Conservation (phyloP, 2,329 filamentous ascomycete genomes). For the Xenoacremonium recifei region DNA sequence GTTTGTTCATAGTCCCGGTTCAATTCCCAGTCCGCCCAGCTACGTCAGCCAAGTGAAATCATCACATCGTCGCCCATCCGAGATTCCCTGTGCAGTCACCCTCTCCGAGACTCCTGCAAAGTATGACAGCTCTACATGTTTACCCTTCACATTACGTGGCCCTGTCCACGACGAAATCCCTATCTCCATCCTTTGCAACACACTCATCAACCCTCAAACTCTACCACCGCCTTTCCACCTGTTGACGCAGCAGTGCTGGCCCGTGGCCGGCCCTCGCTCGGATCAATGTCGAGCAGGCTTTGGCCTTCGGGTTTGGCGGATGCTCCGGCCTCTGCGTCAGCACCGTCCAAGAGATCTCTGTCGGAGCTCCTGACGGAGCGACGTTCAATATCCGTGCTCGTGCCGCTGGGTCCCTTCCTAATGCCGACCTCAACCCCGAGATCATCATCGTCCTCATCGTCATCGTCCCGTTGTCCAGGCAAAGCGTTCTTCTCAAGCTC, state of each 20-base stretch:
- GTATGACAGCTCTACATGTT: conserved; percentile 10
- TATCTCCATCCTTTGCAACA: too few species aligned
- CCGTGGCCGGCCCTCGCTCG: conserved; percentile 24
- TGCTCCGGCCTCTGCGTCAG: conserved; percentile 66
- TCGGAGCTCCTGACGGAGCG: conserved; percentile 66
- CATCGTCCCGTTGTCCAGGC: conserved; percentile 64
- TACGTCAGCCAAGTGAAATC: too few species aligned
- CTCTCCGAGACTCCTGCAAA: conserved; percentile 7
- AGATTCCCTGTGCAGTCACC: conserved; percentile 8
- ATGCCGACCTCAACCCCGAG: conserved; percentile 43
- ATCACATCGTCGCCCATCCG: conserved; percentile 11
- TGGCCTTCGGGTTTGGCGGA: conserved; percentile 30
- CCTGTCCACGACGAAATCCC: too few species aligned
- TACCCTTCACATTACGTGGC: conserved; percentile 14
- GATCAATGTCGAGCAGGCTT: conserved; percentile 33
- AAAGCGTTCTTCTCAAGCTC: conserved; percentile 83
- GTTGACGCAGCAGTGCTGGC: conserved; percentile 27
- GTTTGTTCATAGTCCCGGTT: too few species aligned
- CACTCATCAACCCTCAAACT: conserved; percentile 38
- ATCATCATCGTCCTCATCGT: conserved; percentile 66
- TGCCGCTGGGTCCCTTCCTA: conserved; percentile 30
- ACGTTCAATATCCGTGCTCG: conserved; percentile 57
- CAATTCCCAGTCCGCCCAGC: too few species aligned
- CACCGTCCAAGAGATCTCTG: conserved; percentile 69
- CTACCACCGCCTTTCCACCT: conserved; percentile 36